Base-by-base conservation (phyloP, 2,329 filamentous ascomycete species). In the Apiospora rasikravindrae region DNA sequence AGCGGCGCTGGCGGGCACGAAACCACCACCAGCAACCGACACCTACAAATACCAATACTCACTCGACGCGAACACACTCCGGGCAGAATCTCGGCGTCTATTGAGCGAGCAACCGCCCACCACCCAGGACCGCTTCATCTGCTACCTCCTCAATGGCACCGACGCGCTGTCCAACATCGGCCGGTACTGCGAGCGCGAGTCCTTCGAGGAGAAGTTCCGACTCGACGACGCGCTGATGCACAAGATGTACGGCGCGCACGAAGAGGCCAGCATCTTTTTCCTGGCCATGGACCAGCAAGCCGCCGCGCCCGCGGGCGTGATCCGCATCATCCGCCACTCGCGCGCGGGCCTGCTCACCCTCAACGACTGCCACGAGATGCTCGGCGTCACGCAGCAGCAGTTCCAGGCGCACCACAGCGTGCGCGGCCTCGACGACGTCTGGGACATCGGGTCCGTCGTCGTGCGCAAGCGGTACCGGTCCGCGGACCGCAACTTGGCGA, bases 241-340 rank as follows among this genome's bases (percentile, higher is more conserved):
- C 8, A 24, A 69, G 4, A 68, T 74, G 22, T 74, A 74, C 49
- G 69, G 71, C 16, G 47, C 57, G 1, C 66, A 74, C 61, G 73
- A 74, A 44, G 57, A 40, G 19, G 69, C 70, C 33, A 74, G 73
- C 70, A 53, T 61, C 33, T 74, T 74, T 61, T 74, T 73, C 61
- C 22, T 74, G 4, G 73, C 69, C 19, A 22, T 74, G 47, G 73
- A 74, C 64, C 71, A 69, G 67, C 24, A 22, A 29, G 44, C 64
- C 11, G 1, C 10, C 26, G 67, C 67, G 13, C 73, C 71, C 16
- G 71, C 64, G 22, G 73, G 73, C 24, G 57, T 66, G 8, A 71
- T 73, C 49, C 71, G 73, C 24, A 68, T 53, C 24, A 73, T 72
- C n/a, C 67, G 61, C n/a, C 53, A 71, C 69, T 47, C 33, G 2